These are phyloP conservation scores for Ustilago crameri DNA, from an alignment of 1,284 basidiomycete genomes.

Conservation along the genomic window DNA sequence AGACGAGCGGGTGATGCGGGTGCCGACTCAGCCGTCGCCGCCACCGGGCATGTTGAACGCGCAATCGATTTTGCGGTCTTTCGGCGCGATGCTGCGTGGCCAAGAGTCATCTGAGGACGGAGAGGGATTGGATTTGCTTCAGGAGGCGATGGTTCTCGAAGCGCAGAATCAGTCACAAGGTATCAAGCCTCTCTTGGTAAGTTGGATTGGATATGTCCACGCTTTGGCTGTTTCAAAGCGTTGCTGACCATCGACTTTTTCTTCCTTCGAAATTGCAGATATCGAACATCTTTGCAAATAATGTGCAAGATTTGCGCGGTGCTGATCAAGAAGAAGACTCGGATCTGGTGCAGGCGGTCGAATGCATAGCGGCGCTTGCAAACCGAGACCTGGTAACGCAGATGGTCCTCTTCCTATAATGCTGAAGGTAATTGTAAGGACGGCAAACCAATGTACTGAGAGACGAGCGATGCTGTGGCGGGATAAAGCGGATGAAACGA, in stretches of 20 bases:
- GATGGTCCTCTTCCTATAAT: constrained; percentile 35
- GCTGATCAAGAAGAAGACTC: constrained; percentile 1
- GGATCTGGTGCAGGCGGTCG: constrained; percentile 34
- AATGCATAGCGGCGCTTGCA: constrained; percentile 34
- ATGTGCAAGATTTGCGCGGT: constrained; percentile 6
- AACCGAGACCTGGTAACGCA: constrained; percentile 20
- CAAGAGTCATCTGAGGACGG: background rate
- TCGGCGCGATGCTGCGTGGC: constrained; percentile 8
- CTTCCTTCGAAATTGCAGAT: no score
- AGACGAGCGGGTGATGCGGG: constrained; percentile 26
- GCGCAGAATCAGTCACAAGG: constrained; percentile 24
- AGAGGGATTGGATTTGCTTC: constrained; percentile 9
- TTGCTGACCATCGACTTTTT: no score
- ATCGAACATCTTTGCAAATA: constrained; percentile 16
- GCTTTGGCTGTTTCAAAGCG: no score
- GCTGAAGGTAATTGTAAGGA: no score
- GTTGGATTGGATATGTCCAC: no score
- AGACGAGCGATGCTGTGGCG: background rate
- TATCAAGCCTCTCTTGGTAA: constrained; percentile 32
- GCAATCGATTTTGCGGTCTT: constrained; percentile 33
- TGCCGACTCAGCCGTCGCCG: constrained; percentile 42
- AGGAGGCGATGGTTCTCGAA: constrained; percentile 23
- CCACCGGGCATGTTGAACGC: constrained; percentile 68
- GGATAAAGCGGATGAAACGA: background rate
- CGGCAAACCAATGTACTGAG: no score